Evolutionary conservation across 2,329 filamentous ascomycete species (phyloP), one percentile per base, ranked within the genome.

Genomic region (Trichoderma cornu-damae): DNA sequence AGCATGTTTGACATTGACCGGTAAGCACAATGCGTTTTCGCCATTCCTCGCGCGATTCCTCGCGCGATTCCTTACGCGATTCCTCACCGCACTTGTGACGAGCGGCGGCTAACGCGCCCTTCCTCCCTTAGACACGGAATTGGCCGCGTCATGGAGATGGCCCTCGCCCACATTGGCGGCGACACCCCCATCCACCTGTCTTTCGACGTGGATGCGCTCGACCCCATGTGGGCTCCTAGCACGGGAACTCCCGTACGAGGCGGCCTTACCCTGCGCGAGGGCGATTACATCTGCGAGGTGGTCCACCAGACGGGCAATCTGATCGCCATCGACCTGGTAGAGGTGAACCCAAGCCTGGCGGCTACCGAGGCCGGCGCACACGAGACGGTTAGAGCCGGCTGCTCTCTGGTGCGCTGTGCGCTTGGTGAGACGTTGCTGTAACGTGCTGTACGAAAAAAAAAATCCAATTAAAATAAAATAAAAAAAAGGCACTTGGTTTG

Each of bases 1-100:
- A 93, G 88, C 76, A 99, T 99, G 94, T 94, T 96, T 70, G 94
- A 99, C 70, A 88, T 99, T 72, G 94, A 99, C 74, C 82, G 84
- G 88, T 90, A 77, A 66, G 81, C 69, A 14, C 6, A 26, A 40
- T 14, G n/a, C 42, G n/a, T n/a, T n/a, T n/a, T n/a, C n/a, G n/a
- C n/a, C n/a, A n/a, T n/a, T n/a, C n/a, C n/a, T 20, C 18, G 7
- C 6, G 8, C 6, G 2, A n/a, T n/a, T n/a, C 26, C 11, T 18
- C 2, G 2, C 22, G n/a, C n/a, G n/a, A n/a, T n/a, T n/a, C n/a
- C n/a, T 20, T 26, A 5, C 6, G 8, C 6, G 2, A n/a, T n/a
- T n/a, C 26, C 11, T 18, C 2, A 4, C 22, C n/a, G 8, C 2
- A 5, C n/a, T 18, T 14, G 2, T 11, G 4, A 12, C 6, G 24